Conservation (phyloP, 1,284 basidiomycete genomes). For the Rhodotorula mucilaginosa region DNA sequence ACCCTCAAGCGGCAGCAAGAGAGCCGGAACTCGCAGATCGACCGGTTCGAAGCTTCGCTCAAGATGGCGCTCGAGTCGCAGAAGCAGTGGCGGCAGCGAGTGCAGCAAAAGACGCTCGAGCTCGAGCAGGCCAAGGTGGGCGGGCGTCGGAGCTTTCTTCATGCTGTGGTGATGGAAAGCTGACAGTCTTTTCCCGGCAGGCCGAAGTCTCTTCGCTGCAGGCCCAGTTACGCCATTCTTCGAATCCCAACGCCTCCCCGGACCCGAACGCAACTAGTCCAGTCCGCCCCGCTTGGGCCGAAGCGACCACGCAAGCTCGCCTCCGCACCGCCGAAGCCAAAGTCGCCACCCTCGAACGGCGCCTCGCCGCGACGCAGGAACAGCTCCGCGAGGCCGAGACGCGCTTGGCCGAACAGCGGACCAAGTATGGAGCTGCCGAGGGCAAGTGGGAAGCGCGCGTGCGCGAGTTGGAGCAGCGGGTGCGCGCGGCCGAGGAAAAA, state of each 20-base stretch:
- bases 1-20: constrained; percentile 86
- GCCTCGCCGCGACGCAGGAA: constrained; percentile 74
- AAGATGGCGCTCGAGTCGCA: constrained; percentile 81
- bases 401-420: constrained; percentile 68
- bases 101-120: constrained; percentile 80
- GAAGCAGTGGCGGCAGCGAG: constrained; percentile 78
- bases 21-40: constrained; percentile 82
- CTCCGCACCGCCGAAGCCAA: constrained; percentile 66
- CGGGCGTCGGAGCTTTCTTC: too few species aligned
- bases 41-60: constrained; percentile 84
- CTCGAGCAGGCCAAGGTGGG: constrained; percentile 75
- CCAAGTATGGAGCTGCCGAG: constrained; percentile 68
- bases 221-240: constrained; percentile 64
- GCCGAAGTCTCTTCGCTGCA: constrained; percentile 72
- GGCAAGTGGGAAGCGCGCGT: constrained; percentile 88
- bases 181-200: constrained; percentile 50
- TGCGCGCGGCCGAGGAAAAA: constrained; percentile 85
- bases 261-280: constrained; percentile 36
- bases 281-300: neutral
- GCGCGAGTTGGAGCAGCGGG: constrained; percentile 79
- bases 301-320: constrained; percentile 51
- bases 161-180: too few species aligned
- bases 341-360: constrained; percentile 75
- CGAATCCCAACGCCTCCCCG: constrained; percentile 32
- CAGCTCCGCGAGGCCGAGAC: constrained; percentile 79